Conservation (phyloP, 2,329 filamentous ascomycete genomes). For the Didymella glomerata region DNA sequence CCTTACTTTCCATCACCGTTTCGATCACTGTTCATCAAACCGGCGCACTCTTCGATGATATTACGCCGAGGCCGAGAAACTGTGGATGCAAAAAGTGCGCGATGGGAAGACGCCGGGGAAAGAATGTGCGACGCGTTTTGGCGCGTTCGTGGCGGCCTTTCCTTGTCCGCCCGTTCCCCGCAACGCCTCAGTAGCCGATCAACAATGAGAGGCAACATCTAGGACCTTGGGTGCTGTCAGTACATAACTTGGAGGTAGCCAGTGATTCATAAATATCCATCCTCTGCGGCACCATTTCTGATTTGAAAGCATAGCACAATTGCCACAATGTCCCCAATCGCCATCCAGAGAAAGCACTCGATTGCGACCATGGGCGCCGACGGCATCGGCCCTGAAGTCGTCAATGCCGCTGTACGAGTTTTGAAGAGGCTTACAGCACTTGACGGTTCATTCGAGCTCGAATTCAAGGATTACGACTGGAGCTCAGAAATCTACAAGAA, state of each 20-base stretch:
- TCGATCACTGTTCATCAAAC: neutral
- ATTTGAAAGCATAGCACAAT: neutral
- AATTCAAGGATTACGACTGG: slow-evolving; percentile 72
- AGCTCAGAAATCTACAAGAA: slow-evolving; percentile 71
- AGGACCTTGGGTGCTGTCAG: neutral
- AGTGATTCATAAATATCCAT: neutral
- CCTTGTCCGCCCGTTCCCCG: slow-evolving; percentile 29
- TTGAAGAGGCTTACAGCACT: slow-evolving; percentile 63
- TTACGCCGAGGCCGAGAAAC: neutral
- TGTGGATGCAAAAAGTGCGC: neutral
- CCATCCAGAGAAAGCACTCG: slow-evolving; percentile 35
- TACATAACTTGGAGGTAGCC: slow-evolving; percentile 7
- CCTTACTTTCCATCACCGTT: neutral
- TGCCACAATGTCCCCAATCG: slow-evolving; percentile 37
- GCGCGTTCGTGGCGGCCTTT: slow-evolving; percentile 18
- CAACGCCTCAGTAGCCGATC: slow-evolving; percentile 17
- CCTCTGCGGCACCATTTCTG: neutral
- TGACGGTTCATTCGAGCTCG: slow-evolving; percentile 65
- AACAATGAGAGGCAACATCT: neutral
- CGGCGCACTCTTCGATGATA: neutral
- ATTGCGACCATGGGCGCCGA: slow-evolving; percentile 68
- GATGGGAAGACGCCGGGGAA: slow-evolving; percentile 17
- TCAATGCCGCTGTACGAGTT: slow-evolving; percentile 69
- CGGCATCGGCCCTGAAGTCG: slow-evolving; percentile 74
- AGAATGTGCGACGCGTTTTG: slow-evolving; percentile 9